Conservation (phyloP, 805 yeast genomes). For the Nakazawaea laoshanensis region DNA sequence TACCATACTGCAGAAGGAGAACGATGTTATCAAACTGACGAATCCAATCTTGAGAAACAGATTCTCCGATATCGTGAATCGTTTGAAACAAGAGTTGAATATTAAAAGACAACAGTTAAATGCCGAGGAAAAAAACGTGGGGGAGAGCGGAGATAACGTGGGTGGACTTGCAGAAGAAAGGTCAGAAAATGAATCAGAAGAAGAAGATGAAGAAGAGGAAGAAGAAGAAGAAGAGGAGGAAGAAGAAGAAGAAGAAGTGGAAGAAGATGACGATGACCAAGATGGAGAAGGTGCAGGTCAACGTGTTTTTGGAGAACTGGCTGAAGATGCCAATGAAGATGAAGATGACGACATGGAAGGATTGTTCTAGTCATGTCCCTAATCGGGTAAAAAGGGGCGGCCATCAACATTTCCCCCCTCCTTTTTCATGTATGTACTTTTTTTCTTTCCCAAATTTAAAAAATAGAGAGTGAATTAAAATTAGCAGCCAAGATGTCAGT, state of each 20-base stretch:
- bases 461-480: slow-evolving; percentile 3
- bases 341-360: slow-evolving; percentile 24
- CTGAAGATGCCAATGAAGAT: slow-evolving; percentile 17
- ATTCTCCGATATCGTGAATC: slow-evolving; percentile 70
- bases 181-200: slow-evolving; percentile 23
- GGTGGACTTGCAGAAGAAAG: slow-evolving; percentile 21
- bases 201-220: slow-evolving; percentile 23
- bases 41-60: slow-evolving; percentile 84
- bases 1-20: slow-evolving; percentile 68
- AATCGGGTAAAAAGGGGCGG: background rate
- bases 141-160: slow-evolving; percentile 21
- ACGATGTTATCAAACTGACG: slow-evolving; percentile 62
- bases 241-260: slow-evolving; percentile 25
- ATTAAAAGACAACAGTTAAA: slow-evolving; percentile 63
- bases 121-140: slow-evolving; percentile 18
- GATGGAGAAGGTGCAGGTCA: slow-evolving; percentile 17
- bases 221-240: slow-evolving; percentile 25
- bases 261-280: slow-evolving; percentile 14
- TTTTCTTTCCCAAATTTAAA: slow-evolving; percentile 5
- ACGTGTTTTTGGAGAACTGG: slow-evolving; percentile 16
- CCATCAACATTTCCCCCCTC: too few relatives aligned
- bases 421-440: too few relatives aligned
- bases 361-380: slow-evolving; percentile 12
- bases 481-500: slow-evolving; percentile 17
- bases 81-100: slow-evolving; percentile 75